Evolutionary conservation across 129 eudicot species (phyloP).

Genomic region (Calendula officinalis): DNA sequence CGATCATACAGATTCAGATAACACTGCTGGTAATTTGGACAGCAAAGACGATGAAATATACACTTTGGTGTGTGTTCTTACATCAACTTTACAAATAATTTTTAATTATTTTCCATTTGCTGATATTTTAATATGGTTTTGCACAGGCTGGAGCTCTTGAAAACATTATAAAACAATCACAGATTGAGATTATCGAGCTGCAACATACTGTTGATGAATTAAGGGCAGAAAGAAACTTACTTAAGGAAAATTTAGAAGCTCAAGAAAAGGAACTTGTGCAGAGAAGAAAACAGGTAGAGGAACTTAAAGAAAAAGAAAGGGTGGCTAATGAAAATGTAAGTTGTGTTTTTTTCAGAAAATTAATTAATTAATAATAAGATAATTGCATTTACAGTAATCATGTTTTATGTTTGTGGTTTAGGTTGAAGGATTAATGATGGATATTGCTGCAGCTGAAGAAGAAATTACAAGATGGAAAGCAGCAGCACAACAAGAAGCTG

Average conservation of each 20-base stretch:
- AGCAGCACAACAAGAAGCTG: slow-evolving; percentile 36
- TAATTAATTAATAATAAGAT: not conserved
- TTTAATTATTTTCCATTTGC: not conserved
- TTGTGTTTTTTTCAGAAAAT: too few relatives aligned
- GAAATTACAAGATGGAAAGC: slow-evolving; percentile 40
- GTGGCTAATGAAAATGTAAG: slow-evolving; percentile 82
- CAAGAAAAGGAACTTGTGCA: slow-evolving; percentile 66
- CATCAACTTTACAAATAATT: slow-evolving; percentile 3
- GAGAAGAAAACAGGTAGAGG: slow-evolving; percentile 54
- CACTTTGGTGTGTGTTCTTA: slow-evolving; percentile 53
- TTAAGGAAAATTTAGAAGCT: slow-evolving; percentile 64
- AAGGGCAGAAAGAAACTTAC: slow-evolving; percentile 66
- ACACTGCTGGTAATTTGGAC: slow-evolving; percentile 31
- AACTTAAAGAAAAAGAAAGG: slow-evolving; percentile 83
- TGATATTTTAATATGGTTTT: slow-evolving; percentile 23
- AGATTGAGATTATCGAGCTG: slow-evolving; percentile 78
- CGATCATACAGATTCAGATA: slow-evolving; percentile 37
- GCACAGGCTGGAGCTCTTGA: slow-evolving; percentile 87
- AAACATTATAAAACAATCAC: slow-evolving; percentile 81
- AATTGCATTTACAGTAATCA: not conserved
- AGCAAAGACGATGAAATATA: slow-evolving; percentile 71
- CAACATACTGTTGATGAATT: slow-evolving; percentile 72
- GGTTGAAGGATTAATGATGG: slow-evolving; percentile 96
- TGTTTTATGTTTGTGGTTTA: slow-evolving; percentile 17
- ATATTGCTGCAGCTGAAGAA: slow-evolving; percentile 52